Evolutionary conservation across 345 rosid species (phyloP), one percentile per base, ranked within the genome.

Genomic region (Pugionium cornutum): DNA sequence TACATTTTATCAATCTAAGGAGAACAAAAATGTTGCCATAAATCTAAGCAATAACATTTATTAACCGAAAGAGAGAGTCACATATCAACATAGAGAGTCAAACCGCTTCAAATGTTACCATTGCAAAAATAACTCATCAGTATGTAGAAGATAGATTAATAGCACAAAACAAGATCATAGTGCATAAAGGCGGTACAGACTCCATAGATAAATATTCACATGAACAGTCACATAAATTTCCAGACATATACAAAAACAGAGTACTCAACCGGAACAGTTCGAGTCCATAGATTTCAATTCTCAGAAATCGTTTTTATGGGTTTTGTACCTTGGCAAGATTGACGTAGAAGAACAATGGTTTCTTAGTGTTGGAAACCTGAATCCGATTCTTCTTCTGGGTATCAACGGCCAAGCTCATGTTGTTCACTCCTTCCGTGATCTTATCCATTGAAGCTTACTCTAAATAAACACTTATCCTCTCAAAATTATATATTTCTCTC

Each of bases 321-420:
- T 46, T n/a, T 29, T n/a, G 25, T 37, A 88, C 97, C 18, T 18
- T 18, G 18, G 18, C 18, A 18, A 18, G 18, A 18, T 18, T 18
- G 18, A 18, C 18, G 18, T 18, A 18, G 18, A 18, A 18, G 18
- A 18, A 18, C 18, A 18, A 18, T 18, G 18, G 18, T 18, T 18
- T 91, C 81, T 91, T 91, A 75, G 94, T 91, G 82, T 91, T 86
- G 66, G 97, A 91, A 67, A 91, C 97, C 58, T 91, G 96, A 81
- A 91, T 88, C 53, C 96, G 85, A 61, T 91, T 91, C 84, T 84
- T 88, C 89, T 18, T 18, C 18, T 18, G 18, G 18, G 18, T 18
- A 18, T 18, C 18, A 18, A 18, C 18, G 18, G 18, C 67, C 55
- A 88, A 46, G 75, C 53, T 77, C 56, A 90, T 70, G 81, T 63